Percentiles rank a stretch among this genome's conserved stretches.
phyloP scores from a whole-genome alignment of 2,329 filamentous ascomycete species.

The Exophiala phaeomuriformis region DNA sequence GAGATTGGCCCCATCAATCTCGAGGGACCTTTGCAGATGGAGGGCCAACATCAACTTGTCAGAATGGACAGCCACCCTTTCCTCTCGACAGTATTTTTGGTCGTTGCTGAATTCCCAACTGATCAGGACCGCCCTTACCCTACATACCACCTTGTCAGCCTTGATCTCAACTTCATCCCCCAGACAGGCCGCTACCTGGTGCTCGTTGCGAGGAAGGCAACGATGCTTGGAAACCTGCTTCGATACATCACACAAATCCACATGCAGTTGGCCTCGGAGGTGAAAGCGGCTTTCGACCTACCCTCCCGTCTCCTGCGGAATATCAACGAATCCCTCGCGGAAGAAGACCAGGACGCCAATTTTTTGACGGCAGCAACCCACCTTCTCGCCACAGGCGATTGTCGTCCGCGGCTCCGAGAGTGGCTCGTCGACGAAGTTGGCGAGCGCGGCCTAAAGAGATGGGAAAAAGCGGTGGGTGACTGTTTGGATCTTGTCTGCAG shows the following conservation, averaged over 20 bases:
- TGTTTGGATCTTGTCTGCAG: constrained; percentile 71
- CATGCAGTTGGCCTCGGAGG: constrained; percentile 71
- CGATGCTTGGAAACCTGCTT: constrained; percentile 76
- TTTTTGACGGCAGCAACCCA: constrained; percentile 76
- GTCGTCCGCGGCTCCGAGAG: constrained; percentile 66
- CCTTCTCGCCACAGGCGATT: constrained; percentile 74
- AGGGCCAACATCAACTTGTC: constrained; percentile 37
- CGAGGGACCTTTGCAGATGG: constrained; percentile 38
- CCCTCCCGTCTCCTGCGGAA: constrained; percentile 69
- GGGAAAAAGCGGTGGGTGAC: constrained; percentile 78
- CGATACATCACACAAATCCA: constrained; percentile 78
- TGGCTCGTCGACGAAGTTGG: constrained; percentile 81
- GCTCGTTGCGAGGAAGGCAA: constrained; percentile 76
- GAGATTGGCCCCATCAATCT: constrained; percentile 61
- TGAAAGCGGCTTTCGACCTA: constrained; percentile 72
- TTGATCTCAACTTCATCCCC: constrained; percentile 77
- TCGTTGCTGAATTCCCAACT: constrained; percentile 38
- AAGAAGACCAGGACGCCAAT: constrained; percentile 43
- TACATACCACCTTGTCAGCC: constrained; percentile 57
- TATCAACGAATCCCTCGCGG: constrained; percentile 66
- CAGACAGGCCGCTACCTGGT: constrained; percentile 67
- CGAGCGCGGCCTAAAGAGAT: constrained; percentile 81
- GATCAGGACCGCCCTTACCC: background rate
- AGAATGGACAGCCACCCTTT: constrained; percentile 65
- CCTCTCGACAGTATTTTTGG: constrained; percentile 66